Percentiles rank a stretch among this genome's conserved stretches.
phyloP scores from a whole-genome alignment of 768 basidiomycete genomes.

The Tricholoma matsutake region DNA sequence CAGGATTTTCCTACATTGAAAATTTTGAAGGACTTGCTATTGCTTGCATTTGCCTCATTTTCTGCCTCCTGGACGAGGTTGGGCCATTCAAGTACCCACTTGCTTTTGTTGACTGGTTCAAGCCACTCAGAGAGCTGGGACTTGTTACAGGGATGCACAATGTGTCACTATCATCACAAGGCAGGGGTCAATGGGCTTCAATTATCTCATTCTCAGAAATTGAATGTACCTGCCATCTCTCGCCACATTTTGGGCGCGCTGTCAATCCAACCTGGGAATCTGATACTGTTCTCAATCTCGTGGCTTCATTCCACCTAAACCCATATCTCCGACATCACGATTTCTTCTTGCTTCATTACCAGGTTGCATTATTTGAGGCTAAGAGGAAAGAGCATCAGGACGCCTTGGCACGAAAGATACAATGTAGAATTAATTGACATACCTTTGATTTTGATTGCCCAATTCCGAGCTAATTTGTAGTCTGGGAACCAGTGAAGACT shows the following conservation, averaged over 20 bases:
- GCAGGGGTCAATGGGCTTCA: constrained; percentile 9
- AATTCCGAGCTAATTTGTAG: neutral
- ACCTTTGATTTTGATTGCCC: neutral
- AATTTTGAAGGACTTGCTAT: constrained; percentile 16
- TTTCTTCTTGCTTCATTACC: constrained; percentile 23
- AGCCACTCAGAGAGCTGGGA: constrained; percentile 14
- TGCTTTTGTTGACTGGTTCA: constrained; percentile 26
- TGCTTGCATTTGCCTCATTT: constrained; percentile 25
- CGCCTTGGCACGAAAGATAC: neutral
- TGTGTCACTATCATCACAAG: constrained; percentile 13
- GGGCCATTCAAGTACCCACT: constrained; percentile 14
- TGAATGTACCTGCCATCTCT: constrained; percentile 13
- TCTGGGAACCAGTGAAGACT: neutral
- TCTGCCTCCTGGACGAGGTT: constrained; percentile 17
- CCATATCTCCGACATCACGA: constrained; percentile 28
- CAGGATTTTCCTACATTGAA: neutral
- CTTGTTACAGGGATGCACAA: constrained; percentile 15
- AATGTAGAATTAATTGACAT: neutral
- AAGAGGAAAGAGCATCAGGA: neutral
- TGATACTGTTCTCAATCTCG: constrained; percentile 17
- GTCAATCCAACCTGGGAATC: constrained; percentile 11
- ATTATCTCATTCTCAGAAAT: constrained; percentile 24
- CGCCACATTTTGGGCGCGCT: constrained; percentile 6
- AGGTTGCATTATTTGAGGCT: neutral
- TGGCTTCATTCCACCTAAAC: constrained; percentile 24